Conservation (phyloP, 1,139 yeast species). For the Tardiomyces depauwii region DNA sequence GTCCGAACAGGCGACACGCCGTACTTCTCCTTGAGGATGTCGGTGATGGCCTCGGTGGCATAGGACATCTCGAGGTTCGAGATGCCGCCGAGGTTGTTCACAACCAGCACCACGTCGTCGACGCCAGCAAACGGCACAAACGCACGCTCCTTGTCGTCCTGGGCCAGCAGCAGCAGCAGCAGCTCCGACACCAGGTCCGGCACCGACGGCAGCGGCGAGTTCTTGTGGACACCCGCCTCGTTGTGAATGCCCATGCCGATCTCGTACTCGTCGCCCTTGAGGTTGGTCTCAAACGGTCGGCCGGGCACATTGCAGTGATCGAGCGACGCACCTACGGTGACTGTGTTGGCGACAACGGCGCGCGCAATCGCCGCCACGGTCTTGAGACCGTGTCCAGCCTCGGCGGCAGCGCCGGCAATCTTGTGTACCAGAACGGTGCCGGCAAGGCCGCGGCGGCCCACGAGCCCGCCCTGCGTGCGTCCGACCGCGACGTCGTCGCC, state of each 20-base stretch:
- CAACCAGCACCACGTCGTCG: constrained; percentile 58
- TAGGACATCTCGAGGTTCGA: constrained; percentile 66
- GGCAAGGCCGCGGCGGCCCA: constrained; percentile 88
- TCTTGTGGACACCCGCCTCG: constrained; percentile 72
- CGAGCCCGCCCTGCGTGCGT: constrained; percentile 72
- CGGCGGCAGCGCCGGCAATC: constrained; percentile 65
- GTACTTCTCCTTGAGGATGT: constrained; percentile 34
- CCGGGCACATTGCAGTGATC: constrained; percentile 91
- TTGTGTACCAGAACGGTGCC: constrained; percentile 86
- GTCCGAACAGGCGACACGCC: constrained; percentile 54
- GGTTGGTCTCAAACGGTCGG: constrained; percentile 42
- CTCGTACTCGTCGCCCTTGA: constrained; percentile 56
- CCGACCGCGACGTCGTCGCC: constrained; percentile 95
- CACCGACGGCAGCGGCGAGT: constrained; percentile 62
- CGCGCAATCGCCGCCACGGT: constrained; percentile 50
- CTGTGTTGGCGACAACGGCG: constrained; percentile 50
- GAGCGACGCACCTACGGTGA: constrained; percentile 81
- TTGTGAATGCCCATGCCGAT: constrained; percentile 95
- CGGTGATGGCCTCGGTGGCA: constrained; percentile 40
- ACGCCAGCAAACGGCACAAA: constrained; percentile 43
- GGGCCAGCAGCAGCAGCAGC: constrained; percentile 19
- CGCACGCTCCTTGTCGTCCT: constrained; percentile 25
- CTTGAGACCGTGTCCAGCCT: constrained; percentile 34
- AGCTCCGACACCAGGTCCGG: constrained; percentile 32
- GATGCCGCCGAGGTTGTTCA: constrained; percentile 81